phyloP scores from a whole-genome alignment of 176 grass and related monocot genomes.

The Cocos nucifera region DNA sequence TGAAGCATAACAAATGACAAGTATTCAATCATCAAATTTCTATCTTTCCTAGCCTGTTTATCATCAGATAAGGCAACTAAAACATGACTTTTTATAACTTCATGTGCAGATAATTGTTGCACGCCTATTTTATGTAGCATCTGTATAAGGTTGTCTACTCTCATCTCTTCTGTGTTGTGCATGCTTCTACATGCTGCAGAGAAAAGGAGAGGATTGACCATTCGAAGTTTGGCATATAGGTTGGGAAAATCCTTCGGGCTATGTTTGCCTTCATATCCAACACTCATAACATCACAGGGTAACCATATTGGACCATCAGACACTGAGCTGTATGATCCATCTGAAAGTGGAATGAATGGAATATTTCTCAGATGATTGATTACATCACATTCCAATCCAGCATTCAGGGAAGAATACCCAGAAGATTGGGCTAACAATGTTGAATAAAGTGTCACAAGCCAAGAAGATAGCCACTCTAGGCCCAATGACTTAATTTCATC shows the following conservation, averaged over 20 bases:
- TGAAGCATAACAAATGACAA: conserved; percentile 79
- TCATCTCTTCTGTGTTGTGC: conserved; percentile 47
- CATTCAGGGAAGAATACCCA: conserved; percentile 27
- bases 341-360: conserved; percentile 75
- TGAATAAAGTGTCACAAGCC: conserved; percentile 65
- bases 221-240: conserved; percentile 64
- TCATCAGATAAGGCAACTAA: conserved; percentile 38
- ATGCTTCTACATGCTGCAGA: conserved; percentile 35
- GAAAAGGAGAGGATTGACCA: conserved; percentile 51
- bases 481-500: conserved; percentile 59
- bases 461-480: conserved; percentile 81
- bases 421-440: conserved; percentile 36
- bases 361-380: conserved; percentile 61
- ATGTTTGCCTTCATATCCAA: conserved; percentile 40
- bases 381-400: conserved; percentile 44
- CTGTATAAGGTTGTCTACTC: conserved; percentile 49
- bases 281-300: conserved; percentile 50
- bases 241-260: conserved; percentile 54
- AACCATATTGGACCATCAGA: conserved; percentile 86
- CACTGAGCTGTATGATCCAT: conserved; percentile 75
- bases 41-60: conserved; percentile 25
- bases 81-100: conserved; percentile 83
- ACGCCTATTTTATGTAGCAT: conserved; percentile 73
- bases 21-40: conserved; percentile 63
- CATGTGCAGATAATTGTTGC: conserved; percentile 78